Evolutionary conservation across 805 yeast species (phyloP).

Genomic region (Kuraishia piskuri): DNA sequence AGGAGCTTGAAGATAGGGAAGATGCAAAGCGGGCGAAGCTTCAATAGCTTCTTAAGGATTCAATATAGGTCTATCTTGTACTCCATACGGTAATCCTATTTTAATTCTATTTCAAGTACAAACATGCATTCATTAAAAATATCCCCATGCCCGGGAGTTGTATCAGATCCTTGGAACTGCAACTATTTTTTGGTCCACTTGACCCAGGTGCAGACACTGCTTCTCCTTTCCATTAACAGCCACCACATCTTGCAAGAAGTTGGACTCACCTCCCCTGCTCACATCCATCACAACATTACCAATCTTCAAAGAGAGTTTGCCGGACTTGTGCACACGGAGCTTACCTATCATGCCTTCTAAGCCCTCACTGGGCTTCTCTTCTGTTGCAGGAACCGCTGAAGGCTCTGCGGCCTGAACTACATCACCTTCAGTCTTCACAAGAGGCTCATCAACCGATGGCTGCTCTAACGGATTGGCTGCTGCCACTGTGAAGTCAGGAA

Average conservation of each 20-base stretch:
- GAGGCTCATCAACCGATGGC: not conserved
- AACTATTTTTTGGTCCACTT: conserved; percentile 45
- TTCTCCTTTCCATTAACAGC: conserved; percentile 28
- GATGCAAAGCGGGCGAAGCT: conserved; percentile 15
- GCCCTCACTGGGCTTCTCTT: not conserved
- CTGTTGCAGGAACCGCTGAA: conserved; percentile 4
- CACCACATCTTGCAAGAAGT: conserved; percentile 68
- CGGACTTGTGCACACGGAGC: conserved; percentile 74
- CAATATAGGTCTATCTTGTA: no score
- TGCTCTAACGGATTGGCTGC: not conserved
- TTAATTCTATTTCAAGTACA: not conserved
- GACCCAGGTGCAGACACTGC: conserved; percentile 42
- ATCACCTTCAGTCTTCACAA: not conserved
- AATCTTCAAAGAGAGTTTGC: conserved; percentile 64
- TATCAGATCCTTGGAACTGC: conserved; percentile 41
- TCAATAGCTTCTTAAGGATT: conserved; percentile 5
- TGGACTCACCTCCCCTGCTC: conserved; percentile 58
- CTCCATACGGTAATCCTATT: no score
- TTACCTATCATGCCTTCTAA: conserved; percentile 61
- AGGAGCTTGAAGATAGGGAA: not conserved
- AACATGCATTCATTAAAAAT: not conserved
- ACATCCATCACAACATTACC: conserved; percentile 67
- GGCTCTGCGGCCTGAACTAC: conserved; percentile 6
- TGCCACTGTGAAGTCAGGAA: conserved; percentile 14
- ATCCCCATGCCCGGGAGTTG: not conserved